Conservation (phyloP, 768 basidiomycete species). For the Favolaschia claudopus region DNA sequence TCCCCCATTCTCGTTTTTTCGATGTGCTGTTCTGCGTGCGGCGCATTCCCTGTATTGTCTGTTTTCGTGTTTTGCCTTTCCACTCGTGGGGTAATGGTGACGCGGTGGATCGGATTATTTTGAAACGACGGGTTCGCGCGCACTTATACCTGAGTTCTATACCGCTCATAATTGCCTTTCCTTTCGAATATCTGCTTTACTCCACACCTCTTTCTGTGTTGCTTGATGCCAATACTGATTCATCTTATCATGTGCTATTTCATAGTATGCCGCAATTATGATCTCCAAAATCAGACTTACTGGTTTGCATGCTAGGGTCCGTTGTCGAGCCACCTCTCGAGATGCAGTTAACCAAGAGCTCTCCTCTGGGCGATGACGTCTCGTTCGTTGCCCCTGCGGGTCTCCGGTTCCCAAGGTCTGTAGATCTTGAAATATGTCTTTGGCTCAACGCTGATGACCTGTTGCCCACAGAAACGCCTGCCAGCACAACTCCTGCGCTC, state of each 20-base stretch:
- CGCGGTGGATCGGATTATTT: conserved; percentile 4
- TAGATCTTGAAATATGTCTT: no score
- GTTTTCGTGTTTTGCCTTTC: background rate
- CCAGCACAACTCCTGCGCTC: background rate
- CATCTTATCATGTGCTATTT: background rate
- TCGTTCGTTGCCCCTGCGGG: conserved; percentile 5
- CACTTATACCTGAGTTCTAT: background rate
- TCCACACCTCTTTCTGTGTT: background rate
- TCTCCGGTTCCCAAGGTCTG: no score
- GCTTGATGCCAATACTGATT: conserved; percentile 12
- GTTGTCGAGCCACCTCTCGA: background rate
- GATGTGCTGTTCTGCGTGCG: background rate
- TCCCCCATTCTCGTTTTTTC: background rate
- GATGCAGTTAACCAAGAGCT: background rate
- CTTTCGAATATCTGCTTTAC: background rate
- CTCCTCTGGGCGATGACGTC: conserved; percentile 19
- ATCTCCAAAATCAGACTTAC: background rate
- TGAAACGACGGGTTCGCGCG: background rate
- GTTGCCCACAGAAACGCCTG: no score
- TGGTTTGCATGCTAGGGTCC: background rate
- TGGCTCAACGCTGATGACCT: no score
- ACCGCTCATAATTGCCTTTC: background rate
- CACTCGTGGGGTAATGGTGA: conserved; percentile 2
- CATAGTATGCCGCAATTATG: conserved; percentile 5
- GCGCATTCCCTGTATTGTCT: background rate